Evolutionary conservation across 805 yeast genomes (phyloP).

Genomic region (Suhomyces sp.): DNA sequence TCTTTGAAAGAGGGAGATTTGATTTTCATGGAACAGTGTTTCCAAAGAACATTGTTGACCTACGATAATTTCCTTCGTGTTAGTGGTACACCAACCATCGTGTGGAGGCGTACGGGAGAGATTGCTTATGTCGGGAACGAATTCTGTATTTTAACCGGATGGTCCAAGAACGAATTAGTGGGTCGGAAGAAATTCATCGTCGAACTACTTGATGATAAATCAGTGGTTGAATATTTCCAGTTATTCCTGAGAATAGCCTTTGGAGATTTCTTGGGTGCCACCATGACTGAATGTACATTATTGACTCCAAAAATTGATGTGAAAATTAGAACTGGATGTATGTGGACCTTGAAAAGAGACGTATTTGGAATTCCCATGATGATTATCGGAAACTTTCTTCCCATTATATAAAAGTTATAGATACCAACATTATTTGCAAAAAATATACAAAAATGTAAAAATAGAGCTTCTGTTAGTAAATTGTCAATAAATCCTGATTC

Average conservation of each 20-base stretch:
- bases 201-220: slow-evolving; percentile 82
- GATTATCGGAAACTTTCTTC: slow-evolving; percentile 91
- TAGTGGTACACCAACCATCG: slow-evolving; percentile 91
- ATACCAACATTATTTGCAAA: no score
- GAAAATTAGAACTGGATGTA: slow-evolving; percentile 72
- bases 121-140: slow-evolving; percentile 95
- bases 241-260: slow-evolving; percentile 82
- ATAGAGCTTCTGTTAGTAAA: no score
- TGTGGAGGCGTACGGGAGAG: slow-evolving; percentile 95
- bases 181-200: slow-evolving; percentile 65
- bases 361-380: slow-evolving; percentile 97
- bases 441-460: no score
- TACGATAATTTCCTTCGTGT: slow-evolving; percentile 81
- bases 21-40: slow-evolving; percentile 94
- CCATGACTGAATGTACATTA: slow-evolving; percentile 84
- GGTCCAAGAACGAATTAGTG: slow-evolving; percentile 72
- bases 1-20: slow-evolving; percentile 86
- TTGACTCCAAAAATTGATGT: slow-evolving; percentile 55
- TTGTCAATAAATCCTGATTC: no score
- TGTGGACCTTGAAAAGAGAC: slow-evolving; percentile 92
- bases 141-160: slow-evolving; percentile 86
- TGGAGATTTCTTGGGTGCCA: slow-evolving; percentile 82
- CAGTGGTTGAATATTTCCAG: slow-evolving; percentile 85
- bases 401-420: slow-evolving; percentile 47
- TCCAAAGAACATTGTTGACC: slow-evolving; percentile 86